Conservation (phyloP, 192 early-diverging fungal species). For the Podila horticola region DNA sequence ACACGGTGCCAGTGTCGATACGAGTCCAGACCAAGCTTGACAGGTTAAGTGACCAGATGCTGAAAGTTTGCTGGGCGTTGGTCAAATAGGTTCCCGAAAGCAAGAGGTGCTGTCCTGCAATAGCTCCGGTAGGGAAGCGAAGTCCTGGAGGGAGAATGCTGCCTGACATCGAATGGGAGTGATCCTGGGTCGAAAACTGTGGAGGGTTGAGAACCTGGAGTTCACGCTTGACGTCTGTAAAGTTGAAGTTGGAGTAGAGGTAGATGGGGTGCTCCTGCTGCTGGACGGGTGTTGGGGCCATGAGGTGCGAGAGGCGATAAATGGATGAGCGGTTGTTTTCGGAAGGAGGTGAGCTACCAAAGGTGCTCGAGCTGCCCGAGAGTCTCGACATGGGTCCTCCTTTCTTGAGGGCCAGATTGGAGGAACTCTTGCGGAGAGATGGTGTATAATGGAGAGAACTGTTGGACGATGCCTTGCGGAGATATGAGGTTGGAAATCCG, state of each 20-base stretch:
- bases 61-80: constrained; percentile 67
- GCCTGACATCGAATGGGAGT: constrained; percentile 71
- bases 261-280: constrained; percentile 58
- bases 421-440: constrained; percentile 33
- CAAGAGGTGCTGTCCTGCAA: constrained; percentile 72
- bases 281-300: constrained; percentile 13
- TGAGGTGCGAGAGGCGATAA: constrained; percentile 36
- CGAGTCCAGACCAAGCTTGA: constrained; percentile 67
- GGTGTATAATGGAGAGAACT: constrained; percentile 45
- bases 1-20: constrained; percentile 70
- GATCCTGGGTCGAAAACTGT: constrained; percentile 65
- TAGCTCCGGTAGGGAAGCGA: constrained; percentile 74
- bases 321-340: constrained; percentile 17
- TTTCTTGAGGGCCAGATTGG: constrained; percentile 32
- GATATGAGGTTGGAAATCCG: constrained; percentile 30
- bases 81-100: constrained; percentile 76
- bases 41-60: constrained; percentile 74
- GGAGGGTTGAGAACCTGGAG: constrained; percentile 70
- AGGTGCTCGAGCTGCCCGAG: constrained; percentile 14
- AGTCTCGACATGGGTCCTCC: constrained; percentile 25
- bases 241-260: constrained; percentile 83
- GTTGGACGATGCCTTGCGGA: constrained; percentile 41
- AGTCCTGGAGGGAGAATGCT: constrained; percentile 74
- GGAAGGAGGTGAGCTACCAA: constrained; percentile 22
- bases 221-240: constrained; percentile 74